These are phyloP conservation scores for Scedosporium minutisporum DNA, from an alignment of 2,329 filamentous ascomycete genomes.

Conservation along the genomic window DNA sequence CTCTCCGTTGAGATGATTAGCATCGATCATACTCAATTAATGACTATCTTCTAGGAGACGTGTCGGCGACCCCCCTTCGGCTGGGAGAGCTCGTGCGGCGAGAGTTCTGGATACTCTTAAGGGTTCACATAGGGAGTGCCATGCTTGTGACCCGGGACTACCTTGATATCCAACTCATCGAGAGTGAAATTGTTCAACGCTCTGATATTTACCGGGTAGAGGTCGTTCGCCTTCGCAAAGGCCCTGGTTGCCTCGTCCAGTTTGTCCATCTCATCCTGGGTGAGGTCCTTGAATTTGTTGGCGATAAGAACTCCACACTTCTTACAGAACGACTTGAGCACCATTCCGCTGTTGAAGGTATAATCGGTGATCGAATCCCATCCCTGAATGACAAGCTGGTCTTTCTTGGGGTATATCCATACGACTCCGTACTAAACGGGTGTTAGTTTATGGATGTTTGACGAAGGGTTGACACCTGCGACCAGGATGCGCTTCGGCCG, in stretches of 20 bases:
- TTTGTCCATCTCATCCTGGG: conserved; percentile 25
- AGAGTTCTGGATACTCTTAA: conserved; percentile 12
- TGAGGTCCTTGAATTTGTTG: conserved; percentile 19
- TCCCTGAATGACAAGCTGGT: conserved; percentile 31
- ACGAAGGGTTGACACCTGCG: not conserved
- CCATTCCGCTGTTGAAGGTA: conserved; percentile 20
- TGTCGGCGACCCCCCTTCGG: not conserved
- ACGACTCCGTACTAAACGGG: conserved; percentile 26
- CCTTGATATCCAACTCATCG: conserved; percentile 14
- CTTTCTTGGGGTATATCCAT: conserved; percentile 33
- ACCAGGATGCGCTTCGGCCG: not conserved
- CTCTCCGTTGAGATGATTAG: too few species aligned
- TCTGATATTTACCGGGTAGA: conserved; percentile 28
- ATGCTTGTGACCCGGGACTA: conserved; percentile 18
- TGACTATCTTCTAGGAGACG: too few species aligned
- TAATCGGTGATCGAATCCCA: conserved; percentile 30
- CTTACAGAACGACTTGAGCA: conserved; percentile 37
- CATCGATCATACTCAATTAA: too few species aligned
- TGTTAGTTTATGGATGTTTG: not conserved
- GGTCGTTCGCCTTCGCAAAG: conserved; percentile 5
- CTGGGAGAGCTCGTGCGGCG: not conserved
- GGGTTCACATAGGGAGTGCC: conserved; percentile 31
- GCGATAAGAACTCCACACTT: conserved; percentile 35
- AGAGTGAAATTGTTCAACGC: conserved; percentile 28
- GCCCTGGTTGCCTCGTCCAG: conserved; percentile 14